Evolutionary conservation across 2,329 filamentous ascomycete genomes (phyloP), one percentile per base, ranked within the genome.

Genomic region (Botrytis fabae): DNA sequence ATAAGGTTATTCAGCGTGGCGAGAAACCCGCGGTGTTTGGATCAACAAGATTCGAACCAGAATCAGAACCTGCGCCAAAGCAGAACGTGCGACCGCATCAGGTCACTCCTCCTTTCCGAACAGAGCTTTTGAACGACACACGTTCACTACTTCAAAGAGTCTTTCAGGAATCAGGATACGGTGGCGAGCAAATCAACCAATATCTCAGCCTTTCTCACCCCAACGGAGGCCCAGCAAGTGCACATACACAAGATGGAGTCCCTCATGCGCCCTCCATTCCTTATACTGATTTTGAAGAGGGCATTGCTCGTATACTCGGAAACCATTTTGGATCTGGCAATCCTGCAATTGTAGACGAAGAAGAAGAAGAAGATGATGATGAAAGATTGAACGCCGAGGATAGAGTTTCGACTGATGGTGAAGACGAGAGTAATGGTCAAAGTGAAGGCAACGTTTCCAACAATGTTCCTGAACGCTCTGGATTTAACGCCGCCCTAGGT

Each of bases 1-100:
- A 83, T 9, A 82, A 86, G 32, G 82, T 86, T 64, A 81, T 83
- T 28, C 82, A 76, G 9, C 76, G 82, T 2, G 81, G 80, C n/a
- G 74, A 74, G 4, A 81, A 81, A 32, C 80, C 82, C 42, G 75
- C 79, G 14, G 83, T 89, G 0, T 89, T 89, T 77, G 85, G 85
- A 73, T 16, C 82, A 80, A 77, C 76, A 70, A 63, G 78, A 81
- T 75, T 80, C 59, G 73, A 76, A 7, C 81, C 82, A 54, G 73
- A 76, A 6, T 81, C 82, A 48, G 83, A 86, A 72, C 79, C 74
- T 14, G 73, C 57, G 59, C 38, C 63, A 48, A 74, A 72, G 25
- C 40, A 40, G 68, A 48, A 18, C 12, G 25, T n/a, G 40, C 48
- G 25, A 22, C 2, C 20, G 10, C n/a, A 22, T 38, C 4, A 32